A percentile compares a stretch with the other conserved stretches of the same genome.
Evolutionary conservation across 2,329 filamentous ascomycete genomes (phyloP).

Genomic region (Microsporum audouinii): DNA sequence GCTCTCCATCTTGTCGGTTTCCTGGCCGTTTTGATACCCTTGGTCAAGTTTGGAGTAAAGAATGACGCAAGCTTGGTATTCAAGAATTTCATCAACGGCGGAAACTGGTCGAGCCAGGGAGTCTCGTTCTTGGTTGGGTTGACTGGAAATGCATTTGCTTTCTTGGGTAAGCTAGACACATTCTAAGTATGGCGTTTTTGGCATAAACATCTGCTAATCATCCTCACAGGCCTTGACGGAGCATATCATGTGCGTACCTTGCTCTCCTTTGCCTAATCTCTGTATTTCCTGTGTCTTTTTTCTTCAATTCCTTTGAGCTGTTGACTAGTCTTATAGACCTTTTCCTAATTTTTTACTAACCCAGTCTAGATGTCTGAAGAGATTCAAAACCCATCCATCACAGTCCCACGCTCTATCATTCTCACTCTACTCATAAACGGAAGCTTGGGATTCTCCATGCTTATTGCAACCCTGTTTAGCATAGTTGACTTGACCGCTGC

Average conservation of each 20-base stretch:
- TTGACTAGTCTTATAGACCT: no score
- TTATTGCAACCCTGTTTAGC: conserved; percentile 36
- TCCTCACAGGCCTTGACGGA: conserved; percentile 23
- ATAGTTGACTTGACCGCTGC: conserved; percentile 31
- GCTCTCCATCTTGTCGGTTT: conserved; percentile 40
- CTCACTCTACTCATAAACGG: conserved; percentile 40
- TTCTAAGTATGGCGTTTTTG: neutral
- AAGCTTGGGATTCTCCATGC: conserved; percentile 36
- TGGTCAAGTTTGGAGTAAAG: conserved; percentile 24
- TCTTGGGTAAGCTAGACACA: conserved; percentile 15
- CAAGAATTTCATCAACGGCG: conserved; percentile 29
- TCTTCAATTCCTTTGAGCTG: no score
- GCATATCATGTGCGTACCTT: conserved; percentile 24
- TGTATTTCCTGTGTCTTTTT: neutral
- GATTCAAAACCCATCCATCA: conserved; percentile 37
- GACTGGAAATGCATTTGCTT: conserved; percentile 18
- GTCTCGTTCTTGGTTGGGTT: conserved; percentile 32
- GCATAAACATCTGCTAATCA: conserved; percentile 11
- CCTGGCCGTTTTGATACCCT: conserved; percentile 30
- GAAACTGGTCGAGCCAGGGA: conserved; percentile 28
- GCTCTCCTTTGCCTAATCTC: conserved; percentile 10
- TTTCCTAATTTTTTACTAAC: conserved; percentile 3
- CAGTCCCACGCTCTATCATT: conserved; percentile 40
- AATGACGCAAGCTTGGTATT: conserved; percentile 22
- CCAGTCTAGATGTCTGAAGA: conserved; percentile 38